A percentile compares a stretch with the other conserved stretches of the same genome.
phyloP scores from a whole-genome alignment of 106 monocot genomes.

The Phalaenopsis equestris region DNA sequence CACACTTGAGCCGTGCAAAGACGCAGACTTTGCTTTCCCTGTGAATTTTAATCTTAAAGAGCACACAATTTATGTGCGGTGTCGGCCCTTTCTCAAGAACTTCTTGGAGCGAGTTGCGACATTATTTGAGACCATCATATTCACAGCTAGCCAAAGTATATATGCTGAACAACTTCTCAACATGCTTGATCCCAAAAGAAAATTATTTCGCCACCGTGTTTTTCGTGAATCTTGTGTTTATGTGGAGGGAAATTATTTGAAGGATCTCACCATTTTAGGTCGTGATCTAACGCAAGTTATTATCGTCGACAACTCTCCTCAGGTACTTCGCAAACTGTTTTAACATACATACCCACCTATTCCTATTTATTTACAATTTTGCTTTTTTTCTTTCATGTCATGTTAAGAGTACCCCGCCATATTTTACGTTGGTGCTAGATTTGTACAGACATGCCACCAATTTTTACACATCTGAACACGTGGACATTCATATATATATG shows the following conservation, averaged over 20 bases:
- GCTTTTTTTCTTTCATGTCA: no score
- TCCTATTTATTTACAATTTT: no score
- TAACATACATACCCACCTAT: neutral
- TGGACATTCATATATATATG: no score
- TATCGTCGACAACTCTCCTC: slow-evolving; percentile 95
- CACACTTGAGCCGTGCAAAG: slow-evolving; percentile 69
- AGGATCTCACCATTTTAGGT: slow-evolving; percentile 87
- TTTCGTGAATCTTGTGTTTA: slow-evolving; percentile 91
- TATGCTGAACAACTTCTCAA: slow-evolving; percentile 95
- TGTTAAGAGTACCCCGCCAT: no score
- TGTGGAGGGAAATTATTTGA: slow-evolving; percentile 94
- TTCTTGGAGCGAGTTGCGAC: slow-evolving; percentile 79
- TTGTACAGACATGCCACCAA: no score
- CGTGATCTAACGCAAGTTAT: slow-evolving; percentile 86
- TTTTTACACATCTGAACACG: no score
- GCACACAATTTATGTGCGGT: slow-evolving; percentile 86
- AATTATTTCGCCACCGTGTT: slow-evolving; percentile 86
- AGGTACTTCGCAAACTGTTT: slow-evolving; percentile 33
- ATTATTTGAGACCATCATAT: slow-evolving; percentile 86
- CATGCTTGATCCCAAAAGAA: slow-evolving; percentile 84
- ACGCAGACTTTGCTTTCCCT: slow-evolving; percentile 90
- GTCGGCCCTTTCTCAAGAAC: slow-evolving; percentile 73
- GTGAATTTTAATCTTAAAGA: slow-evolving; percentile 85
- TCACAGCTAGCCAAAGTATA: slow-evolving; percentile 97
- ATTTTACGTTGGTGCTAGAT: no score